Base-by-base conservation (phyloP, 2,329 filamentous ascomycete genomes). In the Sporothrix protearum region DNA sequence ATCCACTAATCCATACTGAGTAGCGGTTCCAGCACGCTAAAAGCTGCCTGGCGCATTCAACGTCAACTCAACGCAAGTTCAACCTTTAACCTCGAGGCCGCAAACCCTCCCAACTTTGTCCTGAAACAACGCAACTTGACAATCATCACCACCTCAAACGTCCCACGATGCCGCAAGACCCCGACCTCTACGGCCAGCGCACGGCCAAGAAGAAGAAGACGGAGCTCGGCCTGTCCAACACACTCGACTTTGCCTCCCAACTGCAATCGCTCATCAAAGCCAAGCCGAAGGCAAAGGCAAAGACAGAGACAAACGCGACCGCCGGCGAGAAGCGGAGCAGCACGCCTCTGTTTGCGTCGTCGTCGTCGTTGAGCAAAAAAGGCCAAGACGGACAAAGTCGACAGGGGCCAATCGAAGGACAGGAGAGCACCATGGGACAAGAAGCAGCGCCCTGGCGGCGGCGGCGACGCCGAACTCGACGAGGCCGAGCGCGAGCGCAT, bases 231-330 rank as follows among this genome's bases (percentile, higher is more conserved):
- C 88, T 94, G 22, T 91, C 89, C 22, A 89, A 88, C 68, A 91
- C 89, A 59, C 88, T 97, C 70, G 89, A 93, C 78, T 98, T 99
- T 83, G 89, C 92, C n/a, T 92, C 93, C 12, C 92, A 96, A 75
- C 88, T 98, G 74, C 91, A 92, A 76, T 92, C 90, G 61, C 88
- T 97, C 71, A 93, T 97, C 81, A 47, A 57, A 10, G 84, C 90
- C 70, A 84, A 83, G 12, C 73, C 83, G 73, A 72, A n/a, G 12
- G 9, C 42, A 28, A n/a, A n/a, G 16, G 8, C 36, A 8, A 22
- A n/a, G 74, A 80, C 12, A 76, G 80, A 47, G n/a, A n/a, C 83
- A 73, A 72, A 19, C 5, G 7, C 42, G 12, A 14, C 51, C 28
- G 94, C 73, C 94, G 94, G 82, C 84, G 84, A 67, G 45, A 67